Evolutionary conservation across 345 rosid species (phyloP).

Genomic region (Camelina sativa): DNA sequence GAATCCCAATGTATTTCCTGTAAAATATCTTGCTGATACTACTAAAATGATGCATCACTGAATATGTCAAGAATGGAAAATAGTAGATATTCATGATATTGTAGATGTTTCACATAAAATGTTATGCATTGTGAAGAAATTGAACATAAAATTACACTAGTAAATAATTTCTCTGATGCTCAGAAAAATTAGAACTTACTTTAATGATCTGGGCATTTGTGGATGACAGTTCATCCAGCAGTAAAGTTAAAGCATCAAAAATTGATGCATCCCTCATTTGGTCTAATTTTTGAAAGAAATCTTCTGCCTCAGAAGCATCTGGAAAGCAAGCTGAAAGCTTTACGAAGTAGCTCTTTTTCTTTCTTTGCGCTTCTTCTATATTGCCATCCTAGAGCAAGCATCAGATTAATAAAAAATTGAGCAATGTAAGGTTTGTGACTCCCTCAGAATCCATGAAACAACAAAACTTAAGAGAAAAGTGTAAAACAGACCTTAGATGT

Average conservation of each 20-base stretch:
- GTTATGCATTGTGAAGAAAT: conserved; percentile 24
- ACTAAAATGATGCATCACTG: conserved; percentile 19
- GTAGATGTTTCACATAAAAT: conserved; percentile 21
- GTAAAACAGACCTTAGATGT: conserved; percentile 47
- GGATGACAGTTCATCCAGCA: conserved; percentile 58
- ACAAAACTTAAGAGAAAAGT: conserved; percentile 12
- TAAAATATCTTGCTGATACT: conserved; percentile 22
- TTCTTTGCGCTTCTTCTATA: conserved; percentile 58
- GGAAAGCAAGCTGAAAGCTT: conserved; percentile 83
- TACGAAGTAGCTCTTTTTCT: conserved; percentile 49
- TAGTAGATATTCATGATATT: conserved; percentile 16
- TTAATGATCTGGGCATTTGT: conserved; percentile 49
- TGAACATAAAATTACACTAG: conserved; percentile 20
- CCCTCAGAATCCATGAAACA: conserved; percentile 26
- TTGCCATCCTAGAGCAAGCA: conserved; percentile 55
- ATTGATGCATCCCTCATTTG: conserved; percentile 64
- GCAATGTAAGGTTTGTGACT: conserved; percentile 17
- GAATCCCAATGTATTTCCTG: conserved; percentile 22
- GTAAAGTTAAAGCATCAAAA: conserved; percentile 56
- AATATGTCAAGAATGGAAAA: conserved; percentile 7
- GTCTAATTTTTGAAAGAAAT: conserved; percentile 64
- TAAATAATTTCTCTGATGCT: conserved; percentile 21
- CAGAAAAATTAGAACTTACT: conserved; percentile 46
- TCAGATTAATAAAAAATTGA: conserved; percentile 24
- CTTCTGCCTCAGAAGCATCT: conserved; percentile 79